Evolutionary conservation across 1,139 yeast species (phyloP), one percentile per base, ranked within the genome.

Genomic region (Lodderomyces metapsilosis): DNA sequence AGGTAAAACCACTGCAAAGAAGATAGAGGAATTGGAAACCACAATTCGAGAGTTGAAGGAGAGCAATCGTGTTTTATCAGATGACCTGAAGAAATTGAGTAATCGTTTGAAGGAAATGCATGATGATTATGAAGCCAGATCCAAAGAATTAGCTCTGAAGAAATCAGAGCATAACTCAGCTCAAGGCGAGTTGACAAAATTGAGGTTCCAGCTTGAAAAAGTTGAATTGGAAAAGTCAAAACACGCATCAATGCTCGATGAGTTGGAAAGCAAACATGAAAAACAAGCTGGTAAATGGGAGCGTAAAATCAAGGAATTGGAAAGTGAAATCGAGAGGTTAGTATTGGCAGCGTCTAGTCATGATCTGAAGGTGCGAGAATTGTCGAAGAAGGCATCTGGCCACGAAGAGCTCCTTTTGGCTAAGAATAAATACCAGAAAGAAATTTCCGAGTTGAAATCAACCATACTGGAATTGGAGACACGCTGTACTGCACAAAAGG

Each of bases 91-190:
- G 30, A 48, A 49, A 20, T 44, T 52, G 38, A 46, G 45, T 5
- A 50, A 50, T 4, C 45, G 47, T 9, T 45, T 55, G 13, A 47
- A 45, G 15, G 43, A 43, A 21, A 27, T 56, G 30, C 41, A 47
- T 32, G 30, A 40, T 56, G 68, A 43, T 47, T 54, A 35, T 63
- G 73, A 57, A 45, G 74, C 35, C 54, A 62, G 38, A 12, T 39
- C 46, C 3, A 44, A 43, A 8, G 59, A 58, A 37, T 42, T 56
- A n/a, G 44, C 48, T 30, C 43, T 17, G 28, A 41, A 17, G 12
- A 15, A 3, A 18, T 22, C 17, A 24, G 27, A 5, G 28, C 52
- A 51, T 8, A 61, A 58, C 38, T 47, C 24, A n/a, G 24, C 20
- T n/a, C 23, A 48, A n/a, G 45, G 43, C 5, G 46, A 49, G 33